phyloP scores from a whole-genome alignment of 2,329 filamentous ascomycete genomes.

The Chaetoscypha palmicola region DNA sequence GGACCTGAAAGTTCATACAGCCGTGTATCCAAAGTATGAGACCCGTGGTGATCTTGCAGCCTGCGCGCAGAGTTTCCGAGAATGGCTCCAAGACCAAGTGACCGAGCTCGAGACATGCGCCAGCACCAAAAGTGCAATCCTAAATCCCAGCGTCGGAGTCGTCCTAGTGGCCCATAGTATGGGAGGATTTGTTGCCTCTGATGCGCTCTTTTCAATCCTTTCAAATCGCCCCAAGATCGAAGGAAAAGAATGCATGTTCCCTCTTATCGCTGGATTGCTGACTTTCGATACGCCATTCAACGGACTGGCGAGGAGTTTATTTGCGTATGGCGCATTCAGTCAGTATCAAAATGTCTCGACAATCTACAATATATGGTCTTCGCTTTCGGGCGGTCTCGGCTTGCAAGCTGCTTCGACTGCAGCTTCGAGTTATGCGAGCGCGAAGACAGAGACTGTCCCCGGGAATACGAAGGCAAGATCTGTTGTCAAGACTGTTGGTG shows the following conservation, averaged over 20 bases:
- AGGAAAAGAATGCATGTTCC: slow-evolving; percentile 49
- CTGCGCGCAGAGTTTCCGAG: slow-evolving; percentile 45
- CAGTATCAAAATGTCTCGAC: slow-evolving; percentile 51
- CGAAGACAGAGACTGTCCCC: not conserved
- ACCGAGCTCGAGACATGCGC: slow-evolving; percentile 71
- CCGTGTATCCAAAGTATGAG: slow-evolving; percentile 66
- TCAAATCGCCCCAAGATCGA: slow-evolving; percentile 32
- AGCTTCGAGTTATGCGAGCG: slow-evolving; percentile 19
- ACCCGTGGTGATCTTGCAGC: slow-evolving; percentile 59
- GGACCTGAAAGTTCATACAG: slow-evolving; percentile 51
- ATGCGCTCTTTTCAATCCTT: slow-evolving; percentile 58
- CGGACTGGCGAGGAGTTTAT: slow-evolving; percentile 53
- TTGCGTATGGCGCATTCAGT: slow-evolving; percentile 53
- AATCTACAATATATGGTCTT: slow-evolving; percentile 52
- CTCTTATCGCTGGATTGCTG: slow-evolving; percentile 71
- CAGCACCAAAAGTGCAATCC: slow-evolving; percentile 66
- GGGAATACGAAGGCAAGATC: slow-evolving; percentile 5
- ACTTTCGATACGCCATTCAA: slow-evolving; percentile 84
- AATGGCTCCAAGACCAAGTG: slow-evolving; percentile 70
- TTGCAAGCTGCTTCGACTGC: slow-evolving; percentile 14
- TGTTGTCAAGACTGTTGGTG: slow-evolving; percentile 23
- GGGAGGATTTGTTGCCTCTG: slow-evolving; percentile 80
- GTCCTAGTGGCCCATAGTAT: slow-evolving; percentile 78
- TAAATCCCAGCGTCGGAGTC: slow-evolving; percentile 73
- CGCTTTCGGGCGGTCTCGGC: slow-evolving; percentile 41